phyloP scores from a whole-genome alignment of 2,329 filamentous ascomycete genomes.

The Tolypocladium nubicola region DNA sequence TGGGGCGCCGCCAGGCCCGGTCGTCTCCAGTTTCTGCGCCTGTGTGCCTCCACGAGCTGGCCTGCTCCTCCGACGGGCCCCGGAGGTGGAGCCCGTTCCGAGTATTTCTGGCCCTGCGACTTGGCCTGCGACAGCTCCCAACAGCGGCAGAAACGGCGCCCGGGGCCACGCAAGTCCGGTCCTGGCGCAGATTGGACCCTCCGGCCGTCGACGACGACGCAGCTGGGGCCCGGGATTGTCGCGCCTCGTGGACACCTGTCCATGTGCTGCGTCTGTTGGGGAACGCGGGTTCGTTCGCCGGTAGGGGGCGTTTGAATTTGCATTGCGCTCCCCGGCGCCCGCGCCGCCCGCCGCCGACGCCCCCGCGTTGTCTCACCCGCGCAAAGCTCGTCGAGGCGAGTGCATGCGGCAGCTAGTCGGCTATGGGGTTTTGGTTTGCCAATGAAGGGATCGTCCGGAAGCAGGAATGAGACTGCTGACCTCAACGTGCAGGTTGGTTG shows the following conservation, averaged over 20 bases:
- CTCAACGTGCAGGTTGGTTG: not conserved
- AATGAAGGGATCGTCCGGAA: not conserved
- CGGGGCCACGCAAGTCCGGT: not conserved
- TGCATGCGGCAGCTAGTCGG: not conserved
- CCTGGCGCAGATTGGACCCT: not conserved
- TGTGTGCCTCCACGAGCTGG: not conserved
- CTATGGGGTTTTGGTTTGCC: not conserved
- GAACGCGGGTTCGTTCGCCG: not conserved
- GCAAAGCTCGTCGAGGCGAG: not conserved
- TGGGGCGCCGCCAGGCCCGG: not conserved
- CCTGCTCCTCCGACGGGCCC: not conserved
- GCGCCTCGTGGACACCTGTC: not conserved
- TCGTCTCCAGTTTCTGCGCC: not conserved
- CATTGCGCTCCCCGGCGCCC: not conserved
- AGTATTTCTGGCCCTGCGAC: not conserved
- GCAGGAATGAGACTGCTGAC: not conserved
- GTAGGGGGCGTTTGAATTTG: not conserved
- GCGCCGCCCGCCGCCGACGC: slow-evolving; percentile 2
- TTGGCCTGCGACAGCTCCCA: not conserved
- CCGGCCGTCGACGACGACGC: not conserved
- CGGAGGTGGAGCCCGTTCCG: slow-evolving; percentile 2
- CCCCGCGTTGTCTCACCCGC: not conserved
- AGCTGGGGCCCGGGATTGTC: not conserved
- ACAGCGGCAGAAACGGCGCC: not conserved
- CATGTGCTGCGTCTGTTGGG: not conserved